Evolutionary conservation across 108 stramenopile genomes (phyloP).

Genomic region (Cyclotella sp.): DNA sequence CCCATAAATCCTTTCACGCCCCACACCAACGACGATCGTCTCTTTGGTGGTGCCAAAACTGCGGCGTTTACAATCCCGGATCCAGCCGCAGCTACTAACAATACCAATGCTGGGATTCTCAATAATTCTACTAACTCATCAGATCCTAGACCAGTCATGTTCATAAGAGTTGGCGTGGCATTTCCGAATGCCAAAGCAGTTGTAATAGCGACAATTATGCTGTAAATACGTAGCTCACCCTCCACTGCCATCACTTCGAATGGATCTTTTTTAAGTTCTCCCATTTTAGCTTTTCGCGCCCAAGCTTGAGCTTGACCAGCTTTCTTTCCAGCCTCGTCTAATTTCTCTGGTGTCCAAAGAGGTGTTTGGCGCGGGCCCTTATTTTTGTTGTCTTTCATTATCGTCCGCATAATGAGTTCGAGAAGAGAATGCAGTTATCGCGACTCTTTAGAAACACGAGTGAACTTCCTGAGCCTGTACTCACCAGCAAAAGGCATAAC

Average conservation of each 20-base stretch:
- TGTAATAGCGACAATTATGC: conserved; percentile 53
- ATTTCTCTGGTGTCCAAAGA: conserved; percentile 76
- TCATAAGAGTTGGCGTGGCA: conserved; percentile 61
- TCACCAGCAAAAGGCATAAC: conserved; percentile 72
- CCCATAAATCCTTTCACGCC: conserved; percentile 74
- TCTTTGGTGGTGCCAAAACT: conserved; percentile 57
- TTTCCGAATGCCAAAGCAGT: conserved; percentile 72
- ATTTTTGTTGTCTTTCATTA: conserved; percentile 70
- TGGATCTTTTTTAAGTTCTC: conserved; percentile 77
- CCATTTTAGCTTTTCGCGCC: conserved; percentile 71
- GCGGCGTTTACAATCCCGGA: conserved; percentile 57
- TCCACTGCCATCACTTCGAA: conserved; percentile 62
- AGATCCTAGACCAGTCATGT: conserved; percentile 30
- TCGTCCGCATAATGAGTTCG: not conserved
- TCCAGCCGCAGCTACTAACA: conserved; percentile 64
- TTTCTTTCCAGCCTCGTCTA: conserved; percentile 75
- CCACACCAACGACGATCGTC: conserved; percentile 68
- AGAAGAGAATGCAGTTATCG: not conserved
- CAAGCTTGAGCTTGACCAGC: conserved; percentile 69
- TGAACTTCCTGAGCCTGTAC: not conserved
- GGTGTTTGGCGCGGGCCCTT: conserved; percentile 72
- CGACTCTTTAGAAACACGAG: not conserved
- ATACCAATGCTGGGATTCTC: conserved; percentile 55
- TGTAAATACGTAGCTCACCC: conserved; percentile 57
- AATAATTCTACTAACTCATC: conserved; percentile 33